A percentile compares a stretch with the other conserved stretches of the same genome.
phyloP scores from a whole-genome alignment of 257 asterid species.

The Plantago elongata region DNA sequence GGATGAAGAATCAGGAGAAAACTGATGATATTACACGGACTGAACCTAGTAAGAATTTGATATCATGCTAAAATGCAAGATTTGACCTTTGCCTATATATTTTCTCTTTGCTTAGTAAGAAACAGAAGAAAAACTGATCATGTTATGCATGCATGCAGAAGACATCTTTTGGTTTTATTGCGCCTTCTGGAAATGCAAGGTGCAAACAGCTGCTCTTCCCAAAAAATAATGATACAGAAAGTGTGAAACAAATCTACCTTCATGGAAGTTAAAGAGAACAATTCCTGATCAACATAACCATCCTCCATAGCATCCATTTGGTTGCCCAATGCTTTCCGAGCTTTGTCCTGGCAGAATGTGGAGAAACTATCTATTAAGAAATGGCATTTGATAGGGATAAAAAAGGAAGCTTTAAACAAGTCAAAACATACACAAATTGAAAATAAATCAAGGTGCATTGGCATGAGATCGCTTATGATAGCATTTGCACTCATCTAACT shows the following conservation, averaged over 20 bases:
- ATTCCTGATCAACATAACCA: constrained; percentile 67
- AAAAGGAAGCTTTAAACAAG: constrained; percentile 4
- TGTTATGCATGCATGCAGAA: neutral
- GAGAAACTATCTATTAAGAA: constrained; percentile 13
- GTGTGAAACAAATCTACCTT: constrained; percentile 41
- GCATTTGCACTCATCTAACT: neutral
- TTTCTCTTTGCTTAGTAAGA: neutral
- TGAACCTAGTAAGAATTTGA: neutral
- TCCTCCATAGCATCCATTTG: constrained; percentile 67
- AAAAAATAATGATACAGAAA: neutral
- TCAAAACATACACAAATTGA: neutral
- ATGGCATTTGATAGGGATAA: neutral
- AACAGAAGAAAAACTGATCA: no score
- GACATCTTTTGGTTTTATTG: neutral
- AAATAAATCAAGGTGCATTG: neutral
- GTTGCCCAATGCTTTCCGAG: constrained; percentile 77
- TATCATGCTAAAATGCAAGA: neutral
- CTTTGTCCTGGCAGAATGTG: constrained; percentile 60
- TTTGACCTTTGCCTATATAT: neutral
- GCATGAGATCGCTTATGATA: neutral
- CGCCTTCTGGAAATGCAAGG: neutral
- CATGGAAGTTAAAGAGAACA: constrained; percentile 71
- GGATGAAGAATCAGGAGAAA: constrained; percentile 14
- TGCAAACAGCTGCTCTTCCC: neutral
- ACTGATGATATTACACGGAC: neutral